These are phyloP conservation scores for Platismatia glauca DNA, from an alignment of 495 filamentous ascomycete genomes.

Conservation along the genomic window DNA sequence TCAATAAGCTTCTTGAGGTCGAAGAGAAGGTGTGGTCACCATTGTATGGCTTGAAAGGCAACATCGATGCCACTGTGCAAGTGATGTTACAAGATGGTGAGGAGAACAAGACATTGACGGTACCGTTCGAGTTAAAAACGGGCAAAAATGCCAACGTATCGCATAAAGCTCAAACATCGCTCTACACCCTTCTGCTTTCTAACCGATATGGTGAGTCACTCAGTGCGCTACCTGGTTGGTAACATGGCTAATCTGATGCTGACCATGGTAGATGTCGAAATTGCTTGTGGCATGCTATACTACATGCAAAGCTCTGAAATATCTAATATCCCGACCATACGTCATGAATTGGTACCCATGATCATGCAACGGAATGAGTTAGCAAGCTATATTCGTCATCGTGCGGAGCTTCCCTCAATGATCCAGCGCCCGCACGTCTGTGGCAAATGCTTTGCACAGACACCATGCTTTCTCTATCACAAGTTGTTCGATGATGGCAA, in stretches of 20 bases:
- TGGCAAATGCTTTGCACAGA: slow-evolving; percentile 76
- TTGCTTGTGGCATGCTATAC: slow-evolving; percentile 82
- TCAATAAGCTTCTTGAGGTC: slow-evolving; percentile 89
- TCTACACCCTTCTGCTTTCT: slow-evolving; percentile 87
- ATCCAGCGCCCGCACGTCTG: slow-evolving; percentile 68
- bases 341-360: slow-evolving; percentile 86
- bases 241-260: slow-evolving; percentile 12
- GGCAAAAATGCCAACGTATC: slow-evolving; percentile 64
- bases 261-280: slow-evolving; percentile 60
- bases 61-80: slow-evolving; percentile 96
- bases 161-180: slow-evolving; percentile 86
- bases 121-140: slow-evolving; percentile 92
- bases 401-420: slow-evolving; percentile 76
- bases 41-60: slow-evolving; percentile 93
- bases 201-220: slow-evolving; percentile 70
- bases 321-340: slow-evolving; percentile 70
- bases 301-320: slow-evolving; percentile 87
- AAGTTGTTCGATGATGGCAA: slow-evolving; percentile 79
- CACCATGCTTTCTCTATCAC: slow-evolving; percentile 87
- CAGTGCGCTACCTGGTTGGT: not conserved
- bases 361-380: slow-evolving; percentile 91
- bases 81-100: slow-evolving; percentile 64
- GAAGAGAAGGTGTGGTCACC: slow-evolving; percentile 98
- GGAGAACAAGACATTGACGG: slow-evolving; percentile 58
- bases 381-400: slow-evolving; percentile 72